A percentile compares a stretch with the other conserved stretches of the same genome.
phyloP scores from a whole-genome alignment of 2,329 filamentous ascomycete genomes.

The Ilyonectria sp. region DNA sequence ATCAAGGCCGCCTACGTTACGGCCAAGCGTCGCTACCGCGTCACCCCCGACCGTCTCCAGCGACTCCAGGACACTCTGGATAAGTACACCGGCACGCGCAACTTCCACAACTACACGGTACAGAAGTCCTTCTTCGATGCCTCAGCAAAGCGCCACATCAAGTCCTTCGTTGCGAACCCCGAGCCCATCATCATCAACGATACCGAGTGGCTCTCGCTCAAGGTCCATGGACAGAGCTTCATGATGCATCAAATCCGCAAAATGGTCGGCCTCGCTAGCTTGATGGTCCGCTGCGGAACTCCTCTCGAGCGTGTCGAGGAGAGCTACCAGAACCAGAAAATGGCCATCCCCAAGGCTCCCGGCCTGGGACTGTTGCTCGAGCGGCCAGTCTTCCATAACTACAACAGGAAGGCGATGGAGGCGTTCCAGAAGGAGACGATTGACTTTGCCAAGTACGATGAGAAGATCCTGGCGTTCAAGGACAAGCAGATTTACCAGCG shows the following conservation, averaged over 20 bases:
- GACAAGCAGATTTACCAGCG: constrained; percentile 91
- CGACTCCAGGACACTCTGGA: constrained; percentile 83
- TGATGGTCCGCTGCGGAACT: constrained; percentile 89
- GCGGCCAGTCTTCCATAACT: constrained; percentile 90
- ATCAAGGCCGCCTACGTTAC: constrained; percentile 86
- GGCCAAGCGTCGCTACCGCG: constrained; percentile 89
- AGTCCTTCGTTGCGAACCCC: constrained; percentile 86
- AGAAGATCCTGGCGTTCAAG: constrained; percentile 90
- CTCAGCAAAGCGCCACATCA: constrained; percentile 91
- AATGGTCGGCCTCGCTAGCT: constrained; percentile 94
- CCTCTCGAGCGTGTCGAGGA: constrained; percentile 79
- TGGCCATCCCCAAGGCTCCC: constrained; percentile 95
- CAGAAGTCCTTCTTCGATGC: constrained; percentile 87
- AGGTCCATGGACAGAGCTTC: constrained; percentile 97
- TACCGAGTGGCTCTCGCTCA: constrained; percentile 95
- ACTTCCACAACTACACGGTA: constrained; percentile 98
- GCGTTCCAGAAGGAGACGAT: constrained; percentile 78
- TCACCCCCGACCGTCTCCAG: constrained; percentile 78
- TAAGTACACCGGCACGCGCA: constrained; percentile 86
- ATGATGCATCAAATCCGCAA: constrained; percentile 99
- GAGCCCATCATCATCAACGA: constrained; percentile 88
- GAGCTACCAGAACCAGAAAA: constrained; percentile 79
- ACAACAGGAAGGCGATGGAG: constrained; percentile 81
- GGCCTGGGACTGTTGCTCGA: constrained; percentile 91
- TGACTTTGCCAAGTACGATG: constrained; percentile 83